Conservation (phyloP, 345 rosid species). For the Gossypium turneri region DNA sequence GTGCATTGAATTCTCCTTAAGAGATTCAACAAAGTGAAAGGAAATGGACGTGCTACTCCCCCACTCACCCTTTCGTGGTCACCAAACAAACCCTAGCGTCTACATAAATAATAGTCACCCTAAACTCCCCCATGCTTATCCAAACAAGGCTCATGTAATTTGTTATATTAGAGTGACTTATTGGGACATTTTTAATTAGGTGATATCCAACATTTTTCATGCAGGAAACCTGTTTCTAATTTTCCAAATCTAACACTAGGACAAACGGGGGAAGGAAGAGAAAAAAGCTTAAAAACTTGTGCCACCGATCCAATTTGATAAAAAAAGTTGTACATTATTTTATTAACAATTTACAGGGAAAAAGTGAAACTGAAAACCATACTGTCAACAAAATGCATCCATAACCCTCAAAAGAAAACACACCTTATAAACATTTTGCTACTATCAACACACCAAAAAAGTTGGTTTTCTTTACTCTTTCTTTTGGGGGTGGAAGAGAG, state of each 20-base stretch:
- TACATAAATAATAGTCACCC: background rate
- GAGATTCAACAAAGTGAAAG: slow-evolving; percentile 21
- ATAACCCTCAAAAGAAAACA: background rate
- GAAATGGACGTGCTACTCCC: slow-evolving; percentile 26
- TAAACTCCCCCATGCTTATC: background rate
- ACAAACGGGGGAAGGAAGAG: slow-evolving; percentile 4
- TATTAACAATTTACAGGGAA: slow-evolving; percentile 30
- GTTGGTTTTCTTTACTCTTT: background rate
- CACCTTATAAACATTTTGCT: slow-evolving; percentile 18
- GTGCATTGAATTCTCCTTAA: slow-evolving; percentile 47
- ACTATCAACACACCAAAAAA: slow-evolving; percentile 10
- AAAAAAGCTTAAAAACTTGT: slow-evolving; percentile 22
- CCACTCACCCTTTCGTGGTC: background rate
- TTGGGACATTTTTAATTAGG: background rate
- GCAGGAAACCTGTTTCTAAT: background rate
- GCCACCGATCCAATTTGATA: slow-evolving; percentile 24
- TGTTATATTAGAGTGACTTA: background rate
- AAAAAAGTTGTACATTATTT: slow-evolving; percentile 27
- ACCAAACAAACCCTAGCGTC: slow-evolving; percentile 23
- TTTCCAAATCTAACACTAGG: background rate
- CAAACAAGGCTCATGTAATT: background rate
- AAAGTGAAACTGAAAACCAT: slow-evolving; percentile 2
- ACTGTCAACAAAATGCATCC: background rate
- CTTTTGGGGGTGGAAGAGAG: background rate
- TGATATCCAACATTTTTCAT: background rate